Conservation (phyloP, 805 yeast genomes). For the Phaffomyces thermotolerans region DNA sequence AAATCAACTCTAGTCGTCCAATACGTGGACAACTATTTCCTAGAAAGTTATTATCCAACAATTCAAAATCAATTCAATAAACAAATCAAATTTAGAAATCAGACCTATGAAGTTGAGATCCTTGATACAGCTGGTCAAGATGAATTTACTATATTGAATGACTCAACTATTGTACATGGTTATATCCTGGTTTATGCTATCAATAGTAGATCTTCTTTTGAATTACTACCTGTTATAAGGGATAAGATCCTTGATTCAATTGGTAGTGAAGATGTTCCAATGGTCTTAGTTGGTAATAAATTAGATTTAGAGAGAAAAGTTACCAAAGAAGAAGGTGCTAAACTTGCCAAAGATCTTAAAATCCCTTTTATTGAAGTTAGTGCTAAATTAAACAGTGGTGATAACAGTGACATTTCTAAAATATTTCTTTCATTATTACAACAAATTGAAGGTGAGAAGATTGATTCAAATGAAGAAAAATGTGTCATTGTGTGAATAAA, state of each 20-base stretch:
- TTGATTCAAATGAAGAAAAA: conserved; percentile 43
- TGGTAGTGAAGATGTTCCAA: conserved; percentile 66
- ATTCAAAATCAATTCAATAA: conserved; percentile 11
- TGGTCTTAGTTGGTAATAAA: conserved; percentile 73
- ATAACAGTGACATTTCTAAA: conserved; percentile 57
- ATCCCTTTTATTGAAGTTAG: conserved; percentile 79
- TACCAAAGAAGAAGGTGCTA: conserved; percentile 47
- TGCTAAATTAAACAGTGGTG: conserved; percentile 73
- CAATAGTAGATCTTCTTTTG: conserved; percentile 70
- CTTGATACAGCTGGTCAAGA: conserved; percentile 94
- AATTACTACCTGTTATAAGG: conserved; percentile 64
- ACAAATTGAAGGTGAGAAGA: conserved; percentile 57
- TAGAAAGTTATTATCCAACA: conserved; percentile 86
- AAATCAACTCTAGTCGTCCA: conserved; percentile 80
- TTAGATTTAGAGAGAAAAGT: conserved; percentile 64
- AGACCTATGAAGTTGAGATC: conserved; percentile 74
- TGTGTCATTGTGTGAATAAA: conserved; percentile 37
- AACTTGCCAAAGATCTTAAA: conserved; percentile 56
- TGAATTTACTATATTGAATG: conserved; percentile 74
- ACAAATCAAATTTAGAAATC: conserved; percentile 43
- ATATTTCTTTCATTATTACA: conserved; percentile 55
- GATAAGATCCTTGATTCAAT: conserved; percentile 74
- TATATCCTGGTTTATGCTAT: conserved; percentile 77
- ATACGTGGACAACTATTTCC: conserved; percentile 82
- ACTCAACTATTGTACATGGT: conserved; percentile 76